Evolutionary conservation across 2,329 filamentous ascomycete species (phyloP), one percentile per base, ranked within the genome.

Genomic region (Hypoxylon sp.): DNA sequence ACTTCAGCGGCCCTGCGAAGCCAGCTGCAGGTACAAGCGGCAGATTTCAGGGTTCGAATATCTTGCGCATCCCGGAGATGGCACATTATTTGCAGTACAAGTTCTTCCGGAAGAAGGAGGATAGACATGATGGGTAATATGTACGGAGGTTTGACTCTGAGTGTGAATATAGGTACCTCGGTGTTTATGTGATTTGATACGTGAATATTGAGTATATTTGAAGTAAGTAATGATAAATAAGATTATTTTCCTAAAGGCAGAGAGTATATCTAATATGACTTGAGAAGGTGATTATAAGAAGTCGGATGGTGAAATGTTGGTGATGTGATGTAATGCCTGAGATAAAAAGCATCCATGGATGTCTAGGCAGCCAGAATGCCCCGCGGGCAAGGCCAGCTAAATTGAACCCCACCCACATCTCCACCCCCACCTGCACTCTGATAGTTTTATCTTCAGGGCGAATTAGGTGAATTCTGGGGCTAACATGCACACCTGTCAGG

Each of bases 31-130:
- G 66, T 69, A 28, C 49, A 11, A 6, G 66, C 49, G 4, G 38
- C 17, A 19, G 49, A 61, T 38, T 45, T 58, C 17, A 71, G 66
- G 3, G 66, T 11, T 43, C 45, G 23, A 5, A 57, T 11, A 32
- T 69, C 30, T 46, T 14, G 48, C 3, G 63, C 62, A 48, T 67
- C 61, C 23, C 23, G 59, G 51, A 67, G 58, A 23, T 60, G 49
- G 46, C 48, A 28, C 61, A 69, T 61, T 48, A 67, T 28, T 28
- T 65, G 53, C 21, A 71, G n/a, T 6, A 69, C 45, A 14, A 71
- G 53, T 21, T 71, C 68, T 9, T 34, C 19, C 5, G 68, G 66
- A 7, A 69, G 63, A 41, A 17, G 4, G 14, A 66, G 49, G 3
- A 71, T 56, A 17, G 51, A 11, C 68, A 69, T 69, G 55, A 34